Evolutionary conservation across 2,329 filamentous ascomycete species (phyloP), one percentile per base, ranked within the genome.

Genomic region (Plenodomus tracheiphilus): DNA sequence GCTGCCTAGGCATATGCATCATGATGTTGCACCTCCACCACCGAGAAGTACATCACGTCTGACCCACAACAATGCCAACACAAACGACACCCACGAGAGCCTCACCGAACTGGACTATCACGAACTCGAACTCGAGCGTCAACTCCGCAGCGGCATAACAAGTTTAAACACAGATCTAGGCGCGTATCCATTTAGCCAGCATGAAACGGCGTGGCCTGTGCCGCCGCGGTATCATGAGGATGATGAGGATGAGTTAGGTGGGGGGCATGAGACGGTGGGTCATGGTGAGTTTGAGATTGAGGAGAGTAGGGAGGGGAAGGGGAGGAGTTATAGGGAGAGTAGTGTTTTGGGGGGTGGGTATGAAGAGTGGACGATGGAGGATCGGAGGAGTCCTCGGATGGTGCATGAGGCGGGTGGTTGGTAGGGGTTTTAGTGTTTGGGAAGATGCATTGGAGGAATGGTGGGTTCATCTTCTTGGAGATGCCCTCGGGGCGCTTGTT

Each of bases 181-280:
- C 1, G 40, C 41, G 4, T 62, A 62, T 32, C 54, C 58, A 3
- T 64, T 62, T 15, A 46, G 48, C 18, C 20, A 43, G 18, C 51
- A 41, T 2, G 61, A 61, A 1, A 50, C 58, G 50, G 46, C 49
- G 11, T 64, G 57, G 52, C 61, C 59, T 8, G 51, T 53, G 15
- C 61, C 59, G 2, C 58, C 59, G 1, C 51, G 51, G 13, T 62
- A 61, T 32, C 44, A n/a, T 17, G 47, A 53, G 34, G 49, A 49
- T 46, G 48, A n/a, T 4, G 17, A n/a, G n/a, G n/a, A n/a, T n/a
- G n/a, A n/a, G n/a, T n/a, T n/a, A n/a, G n/a, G n/a, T n/a, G n/a
- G n/a, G n/a, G n/a, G n/a, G n/a, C n/a, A n/a, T n/a, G n/a, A n/a
- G 32, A 36, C 32, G 32, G 7, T 17, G 32, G 15, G 15, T 5